These are phyloP conservation scores for Trifolium pratense DNA, from an alignment of 306 rosid species.

Conservation along the genomic window DNA sequence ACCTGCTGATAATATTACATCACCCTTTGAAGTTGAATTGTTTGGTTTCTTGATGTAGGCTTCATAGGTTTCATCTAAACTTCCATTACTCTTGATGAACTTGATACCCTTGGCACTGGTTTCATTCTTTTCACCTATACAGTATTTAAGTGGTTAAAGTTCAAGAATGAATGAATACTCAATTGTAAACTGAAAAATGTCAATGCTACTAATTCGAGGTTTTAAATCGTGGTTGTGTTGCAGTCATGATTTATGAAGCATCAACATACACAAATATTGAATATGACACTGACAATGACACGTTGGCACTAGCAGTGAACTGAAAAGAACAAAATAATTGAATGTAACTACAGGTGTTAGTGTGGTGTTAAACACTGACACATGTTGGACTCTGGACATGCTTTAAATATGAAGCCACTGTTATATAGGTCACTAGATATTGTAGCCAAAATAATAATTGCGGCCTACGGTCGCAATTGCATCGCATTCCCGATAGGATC, in stretches of 20 bases:
- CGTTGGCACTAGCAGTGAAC: too few relatives aligned
- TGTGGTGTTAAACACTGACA: not conserved
- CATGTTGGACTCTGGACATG: not conserved
- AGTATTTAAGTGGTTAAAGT: conserved; percentile 30
- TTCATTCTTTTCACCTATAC: conserved; percentile 52
- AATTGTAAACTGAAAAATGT: not conserved
- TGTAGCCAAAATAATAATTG: not conserved
- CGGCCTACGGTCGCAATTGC: not conserved
- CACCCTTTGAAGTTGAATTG: conserved; percentile 58
- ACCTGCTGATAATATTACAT: conserved; percentile 75
- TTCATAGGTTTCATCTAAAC: conserved; percentile 46
- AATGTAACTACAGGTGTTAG: too few relatives aligned
- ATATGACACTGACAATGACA: too few relatives aligned
- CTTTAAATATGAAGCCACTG: not conserved
- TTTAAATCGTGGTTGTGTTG: too few relatives aligned
- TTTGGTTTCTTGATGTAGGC: conserved; percentile 55
- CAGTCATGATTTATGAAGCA: too few relatives aligned
- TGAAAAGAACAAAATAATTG: too few relatives aligned
- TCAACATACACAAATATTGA: too few relatives aligned
- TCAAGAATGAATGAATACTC: not conserved
- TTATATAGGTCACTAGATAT: not conserved
- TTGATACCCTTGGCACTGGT: conserved; percentile 61
- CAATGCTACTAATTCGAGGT: not conserved
- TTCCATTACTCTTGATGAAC: conserved; percentile 65
- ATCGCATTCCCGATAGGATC: not conserved